These are phyloP conservation scores for Colletotrichum destructivum DNA, from an alignment of 2,329 filamentous ascomycete species.

Conservation along the genomic window DNA sequence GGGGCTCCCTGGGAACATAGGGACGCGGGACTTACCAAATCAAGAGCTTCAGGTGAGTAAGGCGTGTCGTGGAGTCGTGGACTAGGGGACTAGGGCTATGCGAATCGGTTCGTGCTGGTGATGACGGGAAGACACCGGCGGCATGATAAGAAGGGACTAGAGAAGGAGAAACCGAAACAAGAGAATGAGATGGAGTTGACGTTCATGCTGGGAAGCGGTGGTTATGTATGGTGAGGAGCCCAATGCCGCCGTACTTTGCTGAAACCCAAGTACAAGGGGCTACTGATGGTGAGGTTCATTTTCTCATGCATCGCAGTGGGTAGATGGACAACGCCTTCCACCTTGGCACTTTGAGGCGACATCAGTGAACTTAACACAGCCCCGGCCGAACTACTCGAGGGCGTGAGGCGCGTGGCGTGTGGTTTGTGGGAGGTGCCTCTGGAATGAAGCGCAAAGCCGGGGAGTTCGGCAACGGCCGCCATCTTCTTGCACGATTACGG, in stretches of 20 bases:
- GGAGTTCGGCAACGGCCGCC: too few relatives aligned
- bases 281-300: neutral
- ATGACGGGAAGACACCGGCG: neutral
- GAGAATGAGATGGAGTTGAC: neutral
- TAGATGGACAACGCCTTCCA: neutral
- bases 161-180: neutral
- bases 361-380: neutral
- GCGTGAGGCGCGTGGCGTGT: neutral
- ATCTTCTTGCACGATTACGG: too few relatives aligned
- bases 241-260: neutral
- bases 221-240: neutral
- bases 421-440: neutral
- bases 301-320: neutral
- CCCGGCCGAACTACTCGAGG: neutral
- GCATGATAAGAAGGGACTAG: neutral
- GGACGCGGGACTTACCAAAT: neutral
- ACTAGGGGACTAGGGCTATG: neutral
- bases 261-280: neutral
- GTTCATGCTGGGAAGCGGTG: neutral
- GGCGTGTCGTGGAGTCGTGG: neutral
- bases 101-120: neutral
- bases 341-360: neutral
- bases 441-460: neutral
- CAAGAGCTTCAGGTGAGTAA: neutral
- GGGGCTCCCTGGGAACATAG: neutral